Evolutionary conservation across 257 asterid species (phyloP).

Genomic region (Mitragyna speciosa): DNA sequence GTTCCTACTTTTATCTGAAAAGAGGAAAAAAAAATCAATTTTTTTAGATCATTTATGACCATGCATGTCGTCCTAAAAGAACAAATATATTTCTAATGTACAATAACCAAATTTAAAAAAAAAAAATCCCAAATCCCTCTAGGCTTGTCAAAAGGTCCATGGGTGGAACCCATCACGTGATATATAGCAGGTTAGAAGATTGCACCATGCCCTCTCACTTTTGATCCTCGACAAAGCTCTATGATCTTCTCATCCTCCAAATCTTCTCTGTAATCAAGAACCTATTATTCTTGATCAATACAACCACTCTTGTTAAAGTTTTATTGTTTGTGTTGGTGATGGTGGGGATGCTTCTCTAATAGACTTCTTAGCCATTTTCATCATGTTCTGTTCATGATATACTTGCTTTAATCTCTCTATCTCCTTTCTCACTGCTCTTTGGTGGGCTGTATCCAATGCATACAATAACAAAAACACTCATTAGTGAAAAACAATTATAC

Average conservation of each 20-base stretch:
- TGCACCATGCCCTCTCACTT: conserved; percentile 20
- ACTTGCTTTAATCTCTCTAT: conserved; percentile 70
- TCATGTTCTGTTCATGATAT: conserved; percentile 67
- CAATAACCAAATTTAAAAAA: background rate
- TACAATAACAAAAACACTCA: background rate
- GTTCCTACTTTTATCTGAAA: background rate
- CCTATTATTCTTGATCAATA: conserved; percentile 31
- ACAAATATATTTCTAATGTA: conserved; percentile 8
- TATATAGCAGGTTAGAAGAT: conserved; percentile 19
- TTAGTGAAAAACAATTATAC: background rate
- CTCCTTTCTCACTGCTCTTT: conserved; percentile 86
- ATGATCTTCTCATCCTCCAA: background rate
- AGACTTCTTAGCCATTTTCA: conserved; percentile 34
- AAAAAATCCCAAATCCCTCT: background rate
- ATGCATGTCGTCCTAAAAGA: conserved; percentile 11
- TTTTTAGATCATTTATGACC: background rate
- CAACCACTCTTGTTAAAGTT: conserved; percentile 29
- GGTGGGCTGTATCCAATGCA: conserved; percentile 60
- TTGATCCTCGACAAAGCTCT: conserved; percentile 12
- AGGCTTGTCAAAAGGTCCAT: conserved; percentile 23
- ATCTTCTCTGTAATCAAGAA: background rate
- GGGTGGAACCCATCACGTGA: conserved; percentile 36
- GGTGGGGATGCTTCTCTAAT: conserved; percentile 21
- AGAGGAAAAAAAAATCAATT: background rate
- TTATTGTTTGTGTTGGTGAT: conserved; percentile 10